phyloP scores from a whole-genome alignment of 2,329 filamentous ascomycete genomes.

The Helotiales sp. region DNA sequence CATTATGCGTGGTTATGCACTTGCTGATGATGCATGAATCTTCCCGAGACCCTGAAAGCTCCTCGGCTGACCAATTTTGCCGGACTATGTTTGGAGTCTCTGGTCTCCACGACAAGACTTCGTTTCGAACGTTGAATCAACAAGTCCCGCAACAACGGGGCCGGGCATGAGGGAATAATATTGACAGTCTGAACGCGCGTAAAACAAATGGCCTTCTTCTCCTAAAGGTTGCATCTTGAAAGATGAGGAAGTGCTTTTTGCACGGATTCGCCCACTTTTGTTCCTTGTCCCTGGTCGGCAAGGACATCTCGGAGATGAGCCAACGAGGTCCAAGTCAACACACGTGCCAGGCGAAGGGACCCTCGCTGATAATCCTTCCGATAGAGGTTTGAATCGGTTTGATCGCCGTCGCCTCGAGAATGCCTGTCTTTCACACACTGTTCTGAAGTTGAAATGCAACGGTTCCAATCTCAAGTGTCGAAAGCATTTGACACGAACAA shows the following conservation, averaged over 20 bases:
- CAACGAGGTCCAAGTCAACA: not conserved
- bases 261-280: not conserved
- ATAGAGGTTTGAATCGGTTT: slow-evolving; percentile 10
- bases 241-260: not conserved
- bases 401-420: slow-evolving; percentile 1
- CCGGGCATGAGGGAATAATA: not conserved
- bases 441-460: not conserved
- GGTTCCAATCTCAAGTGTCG: not conserved
- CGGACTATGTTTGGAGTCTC: not conserved
- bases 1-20: slow-evolving; percentile 13
- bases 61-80: slow-evolving; percentile 1
- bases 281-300: not conserved
- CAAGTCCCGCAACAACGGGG: not conserved
- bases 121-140: too few species aligned
- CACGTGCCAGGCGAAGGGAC: slow-evolving; percentile 1
- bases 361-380: not conserved
- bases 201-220: not conserved
- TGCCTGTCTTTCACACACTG: not conserved
- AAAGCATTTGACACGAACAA: not conserved
- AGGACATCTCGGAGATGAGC: slow-evolving; percentile 20
- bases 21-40: slow-evolving; percentile 10
- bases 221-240: not conserved
- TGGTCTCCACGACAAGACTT: too few species aligned
- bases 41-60: not conserved
- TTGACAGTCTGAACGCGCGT: not conserved